Evolutionary conservation across 805 yeast species (phyloP).

Genomic region (Hanseniaspora clermontiae): DNA sequence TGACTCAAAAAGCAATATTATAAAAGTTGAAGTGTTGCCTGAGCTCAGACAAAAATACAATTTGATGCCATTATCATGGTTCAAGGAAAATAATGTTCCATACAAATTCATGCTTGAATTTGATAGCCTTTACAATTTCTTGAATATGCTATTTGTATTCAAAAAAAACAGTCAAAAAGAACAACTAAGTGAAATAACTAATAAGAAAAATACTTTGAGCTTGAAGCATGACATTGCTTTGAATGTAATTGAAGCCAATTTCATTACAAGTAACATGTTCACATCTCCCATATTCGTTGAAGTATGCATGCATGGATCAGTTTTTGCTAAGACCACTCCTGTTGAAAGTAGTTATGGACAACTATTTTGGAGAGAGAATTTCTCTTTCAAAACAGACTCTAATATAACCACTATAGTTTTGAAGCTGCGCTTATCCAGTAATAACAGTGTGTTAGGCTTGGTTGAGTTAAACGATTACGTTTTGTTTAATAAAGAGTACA

Average conservation of each 20-base stretch:
- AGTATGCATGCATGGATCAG: constrained; percentile 54
- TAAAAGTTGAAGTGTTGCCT: constrained; percentile 46
- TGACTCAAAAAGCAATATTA: constrained; percentile 40
- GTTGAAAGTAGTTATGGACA: constrained; percentile 33
- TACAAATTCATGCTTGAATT: not conserved
- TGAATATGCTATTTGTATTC: constrained; percentile 60
- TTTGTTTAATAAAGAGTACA: constrained; percentile 14
- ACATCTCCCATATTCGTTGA: constrained; percentile 46
- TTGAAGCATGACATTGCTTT: constrained; percentile 42
- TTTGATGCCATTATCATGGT: not conserved
- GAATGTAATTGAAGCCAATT: constrained; percentile 54
- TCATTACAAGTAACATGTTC: constrained; percentile 25
- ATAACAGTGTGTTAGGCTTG: not conserved
- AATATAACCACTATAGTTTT: constrained; percentile 42
- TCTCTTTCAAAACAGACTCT: constrained; percentile 41
- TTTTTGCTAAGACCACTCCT: constrained; percentile 68
- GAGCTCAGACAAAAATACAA: constrained; percentile 34
- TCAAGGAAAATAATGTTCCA: not conserved
- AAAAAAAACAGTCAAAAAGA: constrained; percentile 52
- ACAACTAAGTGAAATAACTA: constrained; percentile 18
- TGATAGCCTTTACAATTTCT: not conserved
- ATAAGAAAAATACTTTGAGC: constrained; percentile 33
- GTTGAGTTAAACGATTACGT: not conserved
- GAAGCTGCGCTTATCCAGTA: constrained; percentile 33
- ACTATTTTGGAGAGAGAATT: constrained; percentile 76